Base-by-base conservation (phyloP, 2,329 filamentous ascomycete genomes). In the Aspergillus sp. region DNA sequence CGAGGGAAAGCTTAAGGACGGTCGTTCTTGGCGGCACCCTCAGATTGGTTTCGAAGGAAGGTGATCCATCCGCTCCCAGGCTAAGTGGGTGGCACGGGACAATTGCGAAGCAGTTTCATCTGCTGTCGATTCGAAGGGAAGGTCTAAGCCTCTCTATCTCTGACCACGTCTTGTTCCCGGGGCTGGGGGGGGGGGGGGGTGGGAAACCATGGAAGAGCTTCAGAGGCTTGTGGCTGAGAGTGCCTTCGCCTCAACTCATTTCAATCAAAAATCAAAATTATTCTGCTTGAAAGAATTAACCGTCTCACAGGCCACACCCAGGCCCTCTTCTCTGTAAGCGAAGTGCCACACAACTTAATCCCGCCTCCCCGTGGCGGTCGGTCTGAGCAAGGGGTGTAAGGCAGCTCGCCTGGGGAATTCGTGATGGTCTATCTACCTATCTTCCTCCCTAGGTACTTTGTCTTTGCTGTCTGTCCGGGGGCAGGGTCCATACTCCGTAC, bases 41-140 rank as follows among this genome's bases (percentile, higher is more conserved):
- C n/a, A 14, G 38, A 43, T 21, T 14, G 11, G 17, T 47, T 20
- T 21, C 13, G 34, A 16, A 17, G 16, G 34, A 32, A 32, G 47
- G 20, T 43, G 23, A 43, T 41, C 47, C 25, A 49, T 49, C 47
- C 23, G 20, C 34, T 38, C 34, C 17, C 41, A 43, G 17, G 16
- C 32, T 5, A 48, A 53, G 50, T 49, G 50, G 45, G 50, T 43
- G 50, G 50, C 25, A 53, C 50, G 50, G 45, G 29, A 53, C 40
- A 36, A 38, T 29, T 29, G 47, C 47, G 21, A 49, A 41, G 47
- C 5, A 38, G 34, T 38, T 38, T 38, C 34, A 38, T 43, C 36
- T 32, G 34, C 29, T 43, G 41, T 6, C 38, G 29, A 25, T 43
- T 41, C 31, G 47, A n/a, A n/a, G 47, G 41, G 16, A 17, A 13